A percentile compares a stretch with the other conserved stretches of the same genome.
phyloP scores from a whole-genome alignment of 2,329 filamentous ascomycete species.

The Calonectria honghensis region DNA sequence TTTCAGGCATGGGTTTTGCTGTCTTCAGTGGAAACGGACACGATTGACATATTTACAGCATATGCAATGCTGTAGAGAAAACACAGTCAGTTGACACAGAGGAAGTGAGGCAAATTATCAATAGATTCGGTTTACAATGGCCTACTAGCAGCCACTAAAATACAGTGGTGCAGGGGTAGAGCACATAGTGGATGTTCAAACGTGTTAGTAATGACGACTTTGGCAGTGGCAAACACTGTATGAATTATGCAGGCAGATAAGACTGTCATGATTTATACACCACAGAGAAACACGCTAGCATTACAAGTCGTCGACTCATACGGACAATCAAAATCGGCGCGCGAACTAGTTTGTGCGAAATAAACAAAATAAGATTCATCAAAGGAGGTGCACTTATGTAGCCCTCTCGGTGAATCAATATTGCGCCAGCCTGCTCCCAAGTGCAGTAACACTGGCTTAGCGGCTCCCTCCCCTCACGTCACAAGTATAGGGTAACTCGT shows the following conservation, averaged over 20 bases:
- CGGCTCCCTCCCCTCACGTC: slow-evolving; percentile 15
- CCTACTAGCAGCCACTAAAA: background rate
- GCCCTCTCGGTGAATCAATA: background rate
- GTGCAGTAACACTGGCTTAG: slow-evolving; percentile 3
- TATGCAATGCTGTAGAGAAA: background rate
- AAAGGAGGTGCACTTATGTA: too few relatives aligned
- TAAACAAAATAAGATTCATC: background rate
- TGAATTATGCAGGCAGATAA: slow-evolving; percentile 13
- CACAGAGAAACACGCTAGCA: background rate
- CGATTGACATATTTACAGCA: too few relatives aligned
- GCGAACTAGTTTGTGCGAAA: background rate
- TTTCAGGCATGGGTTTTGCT: background rate
- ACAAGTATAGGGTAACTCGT: slow-evolving; percentile 24
- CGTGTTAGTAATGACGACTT: background rate
- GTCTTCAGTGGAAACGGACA: background rate
- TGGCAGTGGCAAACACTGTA: slow-evolving; percentile 10
- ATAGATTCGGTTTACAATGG: background rate
- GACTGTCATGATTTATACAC: background rate
- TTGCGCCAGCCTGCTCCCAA: slow-evolving; percentile 1
- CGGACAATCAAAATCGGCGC: background rate
- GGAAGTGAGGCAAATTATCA: background rate
- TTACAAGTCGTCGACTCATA: background rate
- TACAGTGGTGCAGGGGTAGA: background rate
- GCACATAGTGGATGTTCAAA: background rate
- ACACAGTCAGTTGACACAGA: background rate